These are phyloP conservation scores for Wickerhamiella allomyrinae DNA, from an alignment of 805 yeast genomes.

Conservation along the genomic window DNA sequence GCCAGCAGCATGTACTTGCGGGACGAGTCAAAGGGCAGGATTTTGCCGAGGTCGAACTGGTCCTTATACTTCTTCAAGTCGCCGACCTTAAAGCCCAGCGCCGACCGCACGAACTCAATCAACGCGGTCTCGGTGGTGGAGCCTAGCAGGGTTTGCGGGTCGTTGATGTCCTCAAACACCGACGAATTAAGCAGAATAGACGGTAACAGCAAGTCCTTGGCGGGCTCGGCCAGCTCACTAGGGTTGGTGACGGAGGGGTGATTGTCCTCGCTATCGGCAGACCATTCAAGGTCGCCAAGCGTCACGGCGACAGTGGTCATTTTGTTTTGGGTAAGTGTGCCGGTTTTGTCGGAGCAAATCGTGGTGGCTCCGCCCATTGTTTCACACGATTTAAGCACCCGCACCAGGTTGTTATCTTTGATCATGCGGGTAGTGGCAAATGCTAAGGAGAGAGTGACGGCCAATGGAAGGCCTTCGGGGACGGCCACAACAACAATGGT, in stretches of 20 bases:
- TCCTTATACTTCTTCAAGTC: conserved; percentile 36
- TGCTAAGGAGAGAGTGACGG: conserved; percentile 91
- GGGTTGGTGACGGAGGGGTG: conserved; percentile 6
- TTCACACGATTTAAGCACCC: conserved; percentile 87
- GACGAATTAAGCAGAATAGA: conserved; percentile 73
- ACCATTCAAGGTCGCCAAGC: conserved; percentile 35
- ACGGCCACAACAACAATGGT: conserved; percentile 94
- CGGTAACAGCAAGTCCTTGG: conserved; percentile 27
- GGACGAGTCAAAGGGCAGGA: conserved; percentile 81
- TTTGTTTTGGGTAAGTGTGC: conserved; percentile 84
- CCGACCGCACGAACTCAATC: conserved; percentile 47
- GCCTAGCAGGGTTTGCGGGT: conserved; percentile 58
- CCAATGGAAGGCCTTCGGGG: conserved; percentile 97
- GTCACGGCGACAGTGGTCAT: conserved; percentile 81
- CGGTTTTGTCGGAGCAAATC: conserved; percentile 93
- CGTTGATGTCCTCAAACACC: conserved; percentile 50
- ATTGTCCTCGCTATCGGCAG: conserved; percentile 29
- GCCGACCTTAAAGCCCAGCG: conserved; percentile 31
- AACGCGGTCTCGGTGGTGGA: conserved; percentile 92
- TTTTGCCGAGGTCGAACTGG: conserved; percentile 39
- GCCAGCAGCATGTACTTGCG: conserved; percentile 88
- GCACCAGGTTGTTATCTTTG: conserved; percentile 87
- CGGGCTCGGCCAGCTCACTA: neutral
- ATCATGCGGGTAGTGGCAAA: conserved; percentile 98
- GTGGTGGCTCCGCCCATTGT: conserved; percentile 99